Evolutionary conservation across 306 rosid genomes (phyloP).

Genomic region (Lathyrus tuberosus): DNA sequence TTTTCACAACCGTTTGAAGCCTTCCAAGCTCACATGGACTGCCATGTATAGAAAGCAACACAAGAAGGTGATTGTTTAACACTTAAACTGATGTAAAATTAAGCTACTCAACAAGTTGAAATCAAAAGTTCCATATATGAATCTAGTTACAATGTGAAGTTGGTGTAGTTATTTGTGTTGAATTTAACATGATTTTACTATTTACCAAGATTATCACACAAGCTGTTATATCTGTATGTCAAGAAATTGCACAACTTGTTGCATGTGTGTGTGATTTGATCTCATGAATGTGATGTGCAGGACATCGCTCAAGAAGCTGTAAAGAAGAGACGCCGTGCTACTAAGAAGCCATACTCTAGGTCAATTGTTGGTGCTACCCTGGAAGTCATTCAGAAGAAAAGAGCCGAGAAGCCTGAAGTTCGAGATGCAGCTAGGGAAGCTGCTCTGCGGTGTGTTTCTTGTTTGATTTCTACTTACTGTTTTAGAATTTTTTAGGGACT

Average conservation of each 20-base stretch:
- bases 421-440: slow-evolving; percentile 41
- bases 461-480: not conserved
- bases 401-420: slow-evolving; percentile 38
- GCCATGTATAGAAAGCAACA: slow-evolving; percentile 91
- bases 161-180: not conserved
- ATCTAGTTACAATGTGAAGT: not conserved
- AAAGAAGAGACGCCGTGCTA: slow-evolving; percentile 32
- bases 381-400: slow-evolving; percentile 38
- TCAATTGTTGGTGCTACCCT: slow-evolving; percentile 42
- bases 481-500: no score
- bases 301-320: slow-evolving; percentile 63
- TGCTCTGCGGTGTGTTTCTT: slow-evolving; percentile 36
- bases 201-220: not conserved
- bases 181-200: not conserved
- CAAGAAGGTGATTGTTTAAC: slow-evolving; percentile 61
- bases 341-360: slow-evolving; percentile 41
- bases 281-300: slow-evolving; percentile 33
- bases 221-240: not conserved
- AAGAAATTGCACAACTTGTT: not conserved
- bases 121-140: not conserved
- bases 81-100: no score
- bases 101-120: not conserved
- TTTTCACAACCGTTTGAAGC: slow-evolving; percentile 82
- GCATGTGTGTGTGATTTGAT: not conserved
- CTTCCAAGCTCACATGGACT: slow-evolving; percentile 88